phyloP scores from a whole-genome alignment of 495 filamentous ascomycete species.

The Hyaloscypha hepaticicola region DNA sequence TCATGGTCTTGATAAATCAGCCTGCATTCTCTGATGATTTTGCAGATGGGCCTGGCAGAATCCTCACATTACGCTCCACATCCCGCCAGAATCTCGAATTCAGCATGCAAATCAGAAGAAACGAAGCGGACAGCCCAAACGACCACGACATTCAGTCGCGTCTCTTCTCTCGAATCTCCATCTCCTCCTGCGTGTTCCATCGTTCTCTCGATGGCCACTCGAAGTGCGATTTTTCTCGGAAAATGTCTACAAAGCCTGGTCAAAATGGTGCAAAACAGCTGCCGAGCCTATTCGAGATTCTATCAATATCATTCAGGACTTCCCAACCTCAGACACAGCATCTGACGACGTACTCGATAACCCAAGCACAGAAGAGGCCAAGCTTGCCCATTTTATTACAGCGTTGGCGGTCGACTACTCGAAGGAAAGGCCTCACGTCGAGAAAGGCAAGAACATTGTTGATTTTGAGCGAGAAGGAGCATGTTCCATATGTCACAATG shows the following conservation, averaged over 20 bases:
- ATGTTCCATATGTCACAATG: conserved; percentile 63
- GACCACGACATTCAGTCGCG: conserved; percentile 57
- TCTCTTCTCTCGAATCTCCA: conserved; percentile 74
- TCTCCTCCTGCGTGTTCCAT: conserved; percentile 70
- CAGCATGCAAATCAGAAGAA: conserved; percentile 39
- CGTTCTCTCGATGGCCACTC: conserved; percentile 81
- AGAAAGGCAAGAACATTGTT: conserved; percentile 67
- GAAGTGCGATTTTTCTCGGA: conserved; percentile 73
- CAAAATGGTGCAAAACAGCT: conserved; percentile 52
- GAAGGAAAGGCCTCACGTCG: conserved; percentile 62
- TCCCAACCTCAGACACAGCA: conserved; percentile 28
- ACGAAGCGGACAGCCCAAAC: conserved; percentile 43
- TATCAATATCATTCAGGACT: conserved; percentile 58
- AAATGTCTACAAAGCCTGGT: conserved; percentile 70
- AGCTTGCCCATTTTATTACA: conserved; percentile 16
- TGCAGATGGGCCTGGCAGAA: conserved; percentile 91
- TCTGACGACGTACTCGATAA: conserved; percentile 25
- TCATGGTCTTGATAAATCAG: not conserved
- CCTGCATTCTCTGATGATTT: not conserved
- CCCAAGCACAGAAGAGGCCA: conserved; percentile 11
- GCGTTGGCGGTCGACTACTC: conserved; percentile 53
- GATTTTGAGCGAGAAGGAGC: conserved; percentile 53
- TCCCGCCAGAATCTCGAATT: conserved; percentile 56
- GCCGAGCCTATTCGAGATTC: conserved; percentile 46
- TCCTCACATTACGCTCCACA: conserved; percentile 70